Evolutionary conservation across 73 alveolate species (phyloP), one percentile per base, ranked within the genome.

Genomic region (Symbiodinium natans): DNA sequence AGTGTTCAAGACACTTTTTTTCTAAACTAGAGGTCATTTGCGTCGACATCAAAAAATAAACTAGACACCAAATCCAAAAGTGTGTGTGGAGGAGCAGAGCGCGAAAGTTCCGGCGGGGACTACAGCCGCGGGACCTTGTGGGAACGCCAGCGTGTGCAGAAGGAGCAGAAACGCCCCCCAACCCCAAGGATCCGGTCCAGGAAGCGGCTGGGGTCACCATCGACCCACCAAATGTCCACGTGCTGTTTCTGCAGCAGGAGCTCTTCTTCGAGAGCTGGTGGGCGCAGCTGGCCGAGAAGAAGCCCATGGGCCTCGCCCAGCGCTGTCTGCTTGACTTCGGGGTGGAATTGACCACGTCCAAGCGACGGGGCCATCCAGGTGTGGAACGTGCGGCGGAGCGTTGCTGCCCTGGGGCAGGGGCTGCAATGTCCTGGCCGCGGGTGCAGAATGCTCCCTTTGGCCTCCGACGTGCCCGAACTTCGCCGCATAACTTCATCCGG

Each of bases 181-280:
- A 84, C 48, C 80, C 46, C 3, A 43, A 41, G 34, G 80, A 33
- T 13, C 93, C 93, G 34, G 92, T 83, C 9, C 52, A 74, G 33
- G 93, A 84, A 19, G 80, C 93, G 1, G 43, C 31, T 11, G 75
- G 93, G 13, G 25, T 84, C 80, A 84, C 93, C 4, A 31, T 84
- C 80, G 25, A 84, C n/a, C 63, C 41, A 8, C 29, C 80, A 29
- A 84, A 84, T 43, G 46, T 84, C 5, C 93, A 84, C 34, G 77
- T 84, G 38, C n/a, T 63, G 27, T 46, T 84, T 34, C 48, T 84
- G 7, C 93, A 84, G 80, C 93, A 84, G 38, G 93, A 84, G 80
- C 80, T 84, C 23, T 84, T n/a, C 48, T 31, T 84, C 48, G 11
- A 56, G 8, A 42, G 31, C 31, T 84, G 93, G 93, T 46, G 93